Evolutionary conservation across 2,329 filamentous ascomycete genomes (phyloP), one percentile per base, ranked within the genome.

Genomic region (Penicillium sp.): DNA sequence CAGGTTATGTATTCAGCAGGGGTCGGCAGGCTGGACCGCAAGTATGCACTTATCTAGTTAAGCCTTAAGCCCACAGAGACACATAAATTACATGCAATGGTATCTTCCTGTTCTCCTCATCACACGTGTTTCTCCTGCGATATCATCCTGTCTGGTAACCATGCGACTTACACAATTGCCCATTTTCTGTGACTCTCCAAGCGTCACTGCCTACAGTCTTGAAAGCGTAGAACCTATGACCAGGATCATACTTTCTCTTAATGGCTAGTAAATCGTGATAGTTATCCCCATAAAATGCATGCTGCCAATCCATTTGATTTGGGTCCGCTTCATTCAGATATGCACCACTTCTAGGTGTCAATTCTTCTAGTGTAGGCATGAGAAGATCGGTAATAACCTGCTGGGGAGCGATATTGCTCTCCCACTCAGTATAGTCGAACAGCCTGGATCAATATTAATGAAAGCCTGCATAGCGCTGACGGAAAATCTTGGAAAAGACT

Each of bases 281-380:
- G 3, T 68, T 57, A 2, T 33, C 16, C 0, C 67, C 62, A 47
- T 69, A 70, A 19, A 71, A 70, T 0, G 45, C 52, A 0, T 43
- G 39, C 25, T 62, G 53, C 59, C 61, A 71, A n/a, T 69, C 39
- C 1, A 57, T 56, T 23, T 68, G 54, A 6, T 63, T 60, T n/a
- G 53, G 55, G 49, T 70, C 63, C 2, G 55, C 65, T 41, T 69
- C 68, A 45, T 66, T 70, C 9, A 64, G 33, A 53, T 70, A 70
- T 4, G 66, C 59, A 3, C 66, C 66, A 6, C 56, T 41, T 1
- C 39, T 53, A 6, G 60, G 60, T 19, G 62, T 64, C 2, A 65
- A 31, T 3, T 34, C 45, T 23, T 56, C 51, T 3, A 65, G 19
- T 1, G 16, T 39, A 8, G 60, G 62, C 13, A 63, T 21, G 4